phyloP scores from a whole-genome alignment of 2,329 filamentous ascomycete genomes.

The Cladosporium sp. region DNA sequence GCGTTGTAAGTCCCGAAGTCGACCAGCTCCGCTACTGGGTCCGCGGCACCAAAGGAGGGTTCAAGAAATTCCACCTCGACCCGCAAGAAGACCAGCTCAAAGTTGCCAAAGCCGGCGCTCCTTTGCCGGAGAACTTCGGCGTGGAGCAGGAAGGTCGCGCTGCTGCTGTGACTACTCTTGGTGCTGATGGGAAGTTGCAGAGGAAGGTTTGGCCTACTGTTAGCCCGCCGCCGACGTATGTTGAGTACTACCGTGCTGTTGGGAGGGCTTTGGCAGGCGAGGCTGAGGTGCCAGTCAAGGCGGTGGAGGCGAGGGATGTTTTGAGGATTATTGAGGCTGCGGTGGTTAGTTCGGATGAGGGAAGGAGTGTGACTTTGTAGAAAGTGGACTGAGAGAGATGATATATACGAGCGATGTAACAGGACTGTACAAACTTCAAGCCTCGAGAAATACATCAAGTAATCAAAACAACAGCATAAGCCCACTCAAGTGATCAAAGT shows the following conservation, averaged over 20 bases:
- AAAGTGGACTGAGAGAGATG: no score
- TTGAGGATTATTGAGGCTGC: slow-evolving; percentile 54
- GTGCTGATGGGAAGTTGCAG: slow-evolving; percentile 37
- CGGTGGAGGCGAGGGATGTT: slow-evolving; percentile 49
- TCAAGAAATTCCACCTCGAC: slow-evolving; percentile 67
- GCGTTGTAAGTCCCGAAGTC: slow-evolving; percentile 62
- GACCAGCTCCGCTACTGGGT: slow-evolving; percentile 73
- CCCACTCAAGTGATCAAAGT: slow-evolving; percentile 36
- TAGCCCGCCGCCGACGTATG: slow-evolving; percentile 63
- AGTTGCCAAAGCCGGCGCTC: slow-evolving; percentile 52
- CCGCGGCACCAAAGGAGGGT: slow-evolving; percentile 67
- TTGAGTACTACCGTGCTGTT: slow-evolving; percentile 58
- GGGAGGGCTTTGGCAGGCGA: slow-evolving; percentile 49
- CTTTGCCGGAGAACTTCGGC: slow-evolving; percentile 58
- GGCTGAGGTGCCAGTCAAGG: slow-evolving; percentile 50
- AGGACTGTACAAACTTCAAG: no score
- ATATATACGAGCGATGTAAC: no score
- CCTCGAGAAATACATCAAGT: no score
- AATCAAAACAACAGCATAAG: no score
- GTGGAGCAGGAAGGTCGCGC: slow-evolving; percentile 55
- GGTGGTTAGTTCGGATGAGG: slow-evolving; percentile 48
- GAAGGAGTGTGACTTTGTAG: slow-evolving; percentile 38
- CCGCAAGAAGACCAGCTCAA: slow-evolving; percentile 71
- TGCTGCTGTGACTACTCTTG: slow-evolving; percentile 54
- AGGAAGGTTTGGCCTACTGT: slow-evolving; percentile 54